Evolutionary conservation across 805 yeast genomes (phyloP).

Genomic region (Wilhelminamyces savonicus): DNA sequence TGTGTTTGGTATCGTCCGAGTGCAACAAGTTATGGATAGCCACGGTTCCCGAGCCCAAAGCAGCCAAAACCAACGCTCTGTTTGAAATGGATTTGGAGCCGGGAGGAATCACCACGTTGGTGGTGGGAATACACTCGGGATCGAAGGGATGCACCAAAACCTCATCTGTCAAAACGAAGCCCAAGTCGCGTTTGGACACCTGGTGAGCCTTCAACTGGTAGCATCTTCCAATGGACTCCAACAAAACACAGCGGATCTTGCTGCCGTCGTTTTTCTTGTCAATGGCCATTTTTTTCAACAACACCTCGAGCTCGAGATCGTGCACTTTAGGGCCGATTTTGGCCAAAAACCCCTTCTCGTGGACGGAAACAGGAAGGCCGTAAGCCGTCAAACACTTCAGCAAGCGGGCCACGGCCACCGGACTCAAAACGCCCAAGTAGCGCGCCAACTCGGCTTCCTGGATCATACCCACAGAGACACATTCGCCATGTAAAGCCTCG

Average conservation of each 20-base stretch:
- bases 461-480: constrained; percentile 96
- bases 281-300: constrained; percentile 83
- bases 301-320: constrained; percentile 66
- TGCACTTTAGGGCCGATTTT: constrained; percentile 58
- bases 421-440: constrained; percentile 79
- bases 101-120: constrained; percentile 68
- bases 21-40: constrained; percentile 80
- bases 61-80: constrained; percentile 88
- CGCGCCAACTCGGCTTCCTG: constrained; percentile 94
- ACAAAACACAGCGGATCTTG: constrained; percentile 77
- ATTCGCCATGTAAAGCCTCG: constrained; percentile 94
- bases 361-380: constrained; percentile 73
- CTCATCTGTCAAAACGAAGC: constrained; percentile 80
- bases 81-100: constrained; percentile 97
- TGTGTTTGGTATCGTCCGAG: constrained; percentile 93
- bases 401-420: constrained; percentile 90
- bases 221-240: constrained; percentile 83
- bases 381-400: constrained; percentile 78
- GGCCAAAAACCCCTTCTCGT: constrained; percentile 61
- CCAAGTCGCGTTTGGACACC: constrained; percentile 73
- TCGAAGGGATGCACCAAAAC: constrained; percentile 57
- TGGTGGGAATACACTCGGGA: constrained; percentile 20
- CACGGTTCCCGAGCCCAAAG: constrained; percentile 82
- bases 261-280: constrained; percentile 96
- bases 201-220: constrained; percentile 82